Evolutionary conservation across 768 basidiomycete genomes (phyloP).

Genomic region (Dentipellis sp.): DNA sequence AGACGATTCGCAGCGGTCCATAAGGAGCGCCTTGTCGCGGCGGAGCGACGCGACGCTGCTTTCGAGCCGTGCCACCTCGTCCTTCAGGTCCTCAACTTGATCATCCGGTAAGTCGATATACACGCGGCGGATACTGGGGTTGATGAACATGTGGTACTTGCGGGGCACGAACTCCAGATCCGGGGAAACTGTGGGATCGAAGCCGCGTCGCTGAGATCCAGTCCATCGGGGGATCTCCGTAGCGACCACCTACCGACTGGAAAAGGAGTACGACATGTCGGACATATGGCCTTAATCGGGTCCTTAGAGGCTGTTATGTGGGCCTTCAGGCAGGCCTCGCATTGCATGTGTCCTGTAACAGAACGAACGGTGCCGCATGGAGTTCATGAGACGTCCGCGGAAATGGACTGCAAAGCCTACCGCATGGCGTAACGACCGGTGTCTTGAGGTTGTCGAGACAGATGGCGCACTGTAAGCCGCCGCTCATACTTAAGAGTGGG

Average conservation of each 20-base stretch:
- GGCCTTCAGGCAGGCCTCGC: background rate
- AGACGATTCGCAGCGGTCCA: conserved; percentile 3
- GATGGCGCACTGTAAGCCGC: conserved; percentile 5
- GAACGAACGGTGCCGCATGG: background rate
- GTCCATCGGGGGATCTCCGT: background rate
- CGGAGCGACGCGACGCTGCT: background rate
- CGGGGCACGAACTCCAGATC: conserved; percentile 3
- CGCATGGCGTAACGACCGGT: conserved; percentile 8
- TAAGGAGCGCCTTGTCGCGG: conserved; percentile 8
- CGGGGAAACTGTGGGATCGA: conserved; percentile 1
- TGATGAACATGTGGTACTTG: conserved; percentile 8
- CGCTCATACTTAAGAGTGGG: background rate
- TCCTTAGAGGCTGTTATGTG: background rate
- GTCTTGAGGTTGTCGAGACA: conserved; percentile 7
- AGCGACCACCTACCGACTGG: conserved; percentile 2
- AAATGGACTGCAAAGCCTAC: background rate
- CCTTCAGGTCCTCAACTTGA: conserved; percentile 1
- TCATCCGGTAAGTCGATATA: background rate
- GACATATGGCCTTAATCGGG: conserved; percentile 4
- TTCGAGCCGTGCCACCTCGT: background rate
- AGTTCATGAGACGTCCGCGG: no score
- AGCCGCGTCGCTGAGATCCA: background rate
- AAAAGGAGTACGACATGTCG: conserved; percentile 8
- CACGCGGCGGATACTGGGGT: conserved; percentile 7
- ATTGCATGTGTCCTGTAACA: conserved; percentile 8